Base-by-base conservation (phyloP, 202 grass and related monocot genomes). In the Digitaria exilis region DNA sequence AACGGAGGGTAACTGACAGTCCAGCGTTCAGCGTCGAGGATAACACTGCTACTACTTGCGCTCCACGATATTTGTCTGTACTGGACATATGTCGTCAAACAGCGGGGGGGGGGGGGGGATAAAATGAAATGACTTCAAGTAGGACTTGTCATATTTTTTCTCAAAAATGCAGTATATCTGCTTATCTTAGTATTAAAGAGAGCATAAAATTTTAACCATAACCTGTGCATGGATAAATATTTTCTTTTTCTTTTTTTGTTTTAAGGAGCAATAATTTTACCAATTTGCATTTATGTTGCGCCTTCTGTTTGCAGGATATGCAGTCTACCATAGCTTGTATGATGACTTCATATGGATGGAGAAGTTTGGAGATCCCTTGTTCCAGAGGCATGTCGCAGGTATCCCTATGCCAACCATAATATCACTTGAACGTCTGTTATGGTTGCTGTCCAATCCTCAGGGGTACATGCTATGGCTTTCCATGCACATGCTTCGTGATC, bases 331-430 rank as follows among this genome's bases (percentile, higher is more conserved):
- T 86, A 93, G 88, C 55, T 63, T 98, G 65, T 98, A 93, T 39
- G 92, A 98, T 87, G 90, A 98, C 77, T 98, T 91, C 29, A 37
- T 86, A 43, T 98, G 95, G 95, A 93, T 95, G 88, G 82, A 90
- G 30, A 95, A 93, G 79, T 98, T 95, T 77, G 92, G 95, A 77
- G 95, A 98, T 68, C 92, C 95, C 19, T 80, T 93, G 72, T 98
- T 98, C 84, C 82, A 87, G 57, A 91, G 92, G 68, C 87, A 98
- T 88, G 86, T 95, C 4, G 88, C 90, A 95, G 92, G 92, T 95
- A 91, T n/a, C 25, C 35, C 17, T 54, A 57, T 11, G 26, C 66
- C 6, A 63, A 77, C 45, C 4, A 61, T 10, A 21, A 1, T 21
- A 71, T 51, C 22, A 50, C 13, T 84, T 49, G 45, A 18, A 51